A percentile compares a stretch with the other conserved stretches of the same genome.
Conservation (phyloP, 2,329 filamentous ascomycete species). For the Penicillium decumbens region DNA sequence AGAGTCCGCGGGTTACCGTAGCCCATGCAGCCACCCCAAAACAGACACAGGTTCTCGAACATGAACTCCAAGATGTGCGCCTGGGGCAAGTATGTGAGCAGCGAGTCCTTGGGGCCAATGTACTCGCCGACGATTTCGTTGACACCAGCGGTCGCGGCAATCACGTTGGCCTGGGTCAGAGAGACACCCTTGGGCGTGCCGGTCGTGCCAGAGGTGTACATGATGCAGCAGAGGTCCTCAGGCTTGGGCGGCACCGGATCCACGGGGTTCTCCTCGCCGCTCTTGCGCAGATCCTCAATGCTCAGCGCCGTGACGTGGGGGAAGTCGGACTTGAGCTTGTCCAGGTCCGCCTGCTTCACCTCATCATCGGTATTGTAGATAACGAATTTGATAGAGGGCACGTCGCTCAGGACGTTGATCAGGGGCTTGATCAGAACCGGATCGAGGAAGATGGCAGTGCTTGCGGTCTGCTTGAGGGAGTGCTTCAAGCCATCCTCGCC, state of each 20-base stretch:
- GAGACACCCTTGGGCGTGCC: slow-evolving; percentile 85
- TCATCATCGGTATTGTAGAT: slow-evolving; percentile 56
- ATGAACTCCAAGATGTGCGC: slow-evolving; percentile 96
- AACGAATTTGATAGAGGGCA: slow-evolving; percentile 53
- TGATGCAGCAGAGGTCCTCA: slow-evolving; percentile 74
- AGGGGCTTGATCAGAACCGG: slow-evolving; percentile 67
- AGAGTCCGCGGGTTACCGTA: slow-evolving; percentile 89
- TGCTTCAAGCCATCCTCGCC: slow-evolving; percentile 79
- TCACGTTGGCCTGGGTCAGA: slow-evolving; percentile 72
- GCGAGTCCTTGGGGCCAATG: slow-evolving; percentile 69
- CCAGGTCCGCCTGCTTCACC: slow-evolving; percentile 50
- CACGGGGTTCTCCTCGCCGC: slow-evolving; percentile 61
- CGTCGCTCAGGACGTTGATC: slow-evolving; percentile 51
- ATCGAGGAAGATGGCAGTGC: slow-evolving; percentile 81
- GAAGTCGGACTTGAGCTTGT: slow-evolving; percentile 52
- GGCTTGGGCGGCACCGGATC: slow-evolving; percentile 67
- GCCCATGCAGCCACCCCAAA: slow-evolving; percentile 85
- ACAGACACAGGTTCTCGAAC: slow-evolving; percentile 85
- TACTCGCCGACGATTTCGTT: slow-evolving; percentile 71
- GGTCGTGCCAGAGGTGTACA: slow-evolving; percentile 83
- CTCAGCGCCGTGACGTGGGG: slow-evolving; percentile 51
- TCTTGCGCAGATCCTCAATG: slow-evolving; percentile 53
- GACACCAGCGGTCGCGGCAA: slow-evolving; percentile 79
- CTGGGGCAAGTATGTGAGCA: slow-evolving; percentile 87
- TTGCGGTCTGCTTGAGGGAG: slow-evolving; percentile 75